A percentile compares a stretch with the other conserved stretches of the same genome.
phyloP scores from a whole-genome alignment of 257 asterid species.

The Scutellaria galericulata region DNA sequence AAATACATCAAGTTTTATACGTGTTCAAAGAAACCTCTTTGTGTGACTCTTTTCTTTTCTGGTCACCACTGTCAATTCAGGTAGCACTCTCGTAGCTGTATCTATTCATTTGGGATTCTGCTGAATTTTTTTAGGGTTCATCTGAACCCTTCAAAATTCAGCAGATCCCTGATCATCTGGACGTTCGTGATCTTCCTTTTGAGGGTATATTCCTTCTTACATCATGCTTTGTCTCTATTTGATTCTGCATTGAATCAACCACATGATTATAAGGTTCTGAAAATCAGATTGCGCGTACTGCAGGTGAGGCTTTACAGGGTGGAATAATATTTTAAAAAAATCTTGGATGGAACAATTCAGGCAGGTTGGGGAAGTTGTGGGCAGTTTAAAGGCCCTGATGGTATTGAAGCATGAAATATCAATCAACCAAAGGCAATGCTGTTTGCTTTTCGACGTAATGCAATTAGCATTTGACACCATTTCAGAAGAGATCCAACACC shows the following conservation, averaged over 20 bases:
- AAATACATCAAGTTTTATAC: not conserved
- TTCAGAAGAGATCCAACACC: constrained; percentile 63
- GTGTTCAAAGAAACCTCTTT: not conserved
- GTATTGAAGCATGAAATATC: constrained; percentile 75
- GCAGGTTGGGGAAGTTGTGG: constrained; percentile 85
- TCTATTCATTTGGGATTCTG: constrained; percentile 38
- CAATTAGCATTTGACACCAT: constrained; percentile 67
- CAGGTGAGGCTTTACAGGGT: constrained; percentile 27
- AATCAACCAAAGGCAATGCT: constrained; percentile 78
- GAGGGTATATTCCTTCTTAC: constrained; percentile 30
- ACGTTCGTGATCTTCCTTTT: constrained; percentile 15
- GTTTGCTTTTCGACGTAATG: constrained; percentile 66
- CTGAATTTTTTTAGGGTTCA: constrained; percentile 48
- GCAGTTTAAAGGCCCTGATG: constrained; percentile 78
- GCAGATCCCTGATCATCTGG: constrained; percentile 34
- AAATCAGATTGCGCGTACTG: not conserved
- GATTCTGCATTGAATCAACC: not conserved
- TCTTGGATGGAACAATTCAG: constrained; percentile 77
- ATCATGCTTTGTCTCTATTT: not conserved
- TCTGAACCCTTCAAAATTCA: constrained; percentile 45
- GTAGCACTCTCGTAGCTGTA: not conserved
- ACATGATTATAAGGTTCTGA: not conserved
- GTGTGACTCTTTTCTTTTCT: not conserved
- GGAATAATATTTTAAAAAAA: not conserved
- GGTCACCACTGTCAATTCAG: constrained; percentile 1